Evolutionary conservation across 768 basidiomycete genomes (phyloP).

Genomic region (Termitomyces sp.): DNA sequence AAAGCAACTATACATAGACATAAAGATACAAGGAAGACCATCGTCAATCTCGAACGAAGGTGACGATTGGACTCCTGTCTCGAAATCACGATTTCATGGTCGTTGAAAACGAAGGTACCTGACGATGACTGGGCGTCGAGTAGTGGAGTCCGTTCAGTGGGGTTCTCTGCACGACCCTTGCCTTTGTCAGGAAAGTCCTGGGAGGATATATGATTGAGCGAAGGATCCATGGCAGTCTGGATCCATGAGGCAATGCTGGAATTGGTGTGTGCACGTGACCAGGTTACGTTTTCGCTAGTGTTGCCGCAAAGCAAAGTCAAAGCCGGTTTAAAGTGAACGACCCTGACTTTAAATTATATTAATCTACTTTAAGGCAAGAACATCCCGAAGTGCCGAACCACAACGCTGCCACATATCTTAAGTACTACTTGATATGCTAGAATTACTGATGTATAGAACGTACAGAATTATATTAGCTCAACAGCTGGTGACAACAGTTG

Average conservation of each 20-base stretch:
- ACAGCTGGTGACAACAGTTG: too few relatives aligned
- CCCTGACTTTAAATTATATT: too few relatives aligned
- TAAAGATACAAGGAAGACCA: slow-evolving; percentile 57
- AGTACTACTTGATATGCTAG: too few relatives aligned
- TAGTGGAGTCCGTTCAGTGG: slow-evolving; percentile 52
- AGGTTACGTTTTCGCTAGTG: too few relatives aligned
- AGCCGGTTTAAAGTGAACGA: too few relatives aligned
- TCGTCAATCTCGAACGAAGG: slow-evolving; percentile 32
- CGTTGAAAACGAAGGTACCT: slow-evolving; percentile 15
- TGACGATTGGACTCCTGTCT: slow-evolving; percentile 21
- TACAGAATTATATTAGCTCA: too few relatives aligned
- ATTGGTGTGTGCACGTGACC: background rate
- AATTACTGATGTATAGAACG: too few relatives aligned
- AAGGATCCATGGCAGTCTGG: slow-evolving; percentile 27
- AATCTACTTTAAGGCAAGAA: too few relatives aligned
- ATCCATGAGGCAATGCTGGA: slow-evolving; percentile 27
- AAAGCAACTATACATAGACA: slow-evolving; percentile 42
- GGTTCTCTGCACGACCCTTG: slow-evolving; percentile 43
- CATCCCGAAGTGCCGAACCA: too few relatives aligned
- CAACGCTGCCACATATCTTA: too few relatives aligned
- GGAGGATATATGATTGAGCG: slow-evolving; percentile 7
- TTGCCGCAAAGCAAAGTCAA: too few relatives aligned
- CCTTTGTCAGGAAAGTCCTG: slow-evolving; percentile 37
- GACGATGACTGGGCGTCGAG: slow-evolving; percentile 35
- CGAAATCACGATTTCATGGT: slow-evolving; percentile 8